Percentiles rank a stretch among this genome's conserved stretches.
Conservation (phyloP, 164 flowering plant species). For the Kalanchoe fedtschenkoi region DNA sequence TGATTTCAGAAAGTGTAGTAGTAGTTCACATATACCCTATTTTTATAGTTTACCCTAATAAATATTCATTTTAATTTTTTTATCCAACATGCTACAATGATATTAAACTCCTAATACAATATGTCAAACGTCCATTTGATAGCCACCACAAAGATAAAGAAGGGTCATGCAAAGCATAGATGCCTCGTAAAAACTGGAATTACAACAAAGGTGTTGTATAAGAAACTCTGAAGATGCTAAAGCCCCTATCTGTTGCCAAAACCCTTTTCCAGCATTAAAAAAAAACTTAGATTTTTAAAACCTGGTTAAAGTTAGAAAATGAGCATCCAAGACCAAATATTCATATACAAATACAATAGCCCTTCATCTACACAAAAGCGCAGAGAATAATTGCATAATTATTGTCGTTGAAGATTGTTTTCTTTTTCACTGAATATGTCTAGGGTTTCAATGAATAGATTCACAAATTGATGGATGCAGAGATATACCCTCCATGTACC, state of each 20-base stretch:
- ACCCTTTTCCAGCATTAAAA: background rate
- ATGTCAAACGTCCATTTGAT: too few species aligned
- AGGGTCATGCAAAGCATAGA: background rate
- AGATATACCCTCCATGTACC: background rate
- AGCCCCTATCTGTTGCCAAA: background rate
- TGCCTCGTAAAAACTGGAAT: background rate
- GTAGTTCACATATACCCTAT: too few species aligned
- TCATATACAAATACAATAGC: background rate
- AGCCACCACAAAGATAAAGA: background rate
- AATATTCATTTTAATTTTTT: too few species aligned
- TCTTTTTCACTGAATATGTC: too few species aligned
- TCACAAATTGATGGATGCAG: background rate
- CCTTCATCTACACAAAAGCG: background rate
- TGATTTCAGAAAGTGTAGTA: too few species aligned
- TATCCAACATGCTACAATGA: too few species aligned
- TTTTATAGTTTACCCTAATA: too few species aligned
- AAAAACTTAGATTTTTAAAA: background rate
- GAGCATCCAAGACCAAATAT: slow-evolving; percentile 11
- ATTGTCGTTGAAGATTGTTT: background rate
- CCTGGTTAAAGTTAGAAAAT: slow-evolving; percentile 6
- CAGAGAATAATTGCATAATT: background rate
- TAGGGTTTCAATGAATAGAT: slow-evolving; percentile 3
- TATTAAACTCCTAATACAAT: too few species aligned
- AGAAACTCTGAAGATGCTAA: slow-evolving; percentile 3
- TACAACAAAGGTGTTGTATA: background rate